Conservation (phyloP, 805 yeast species). For the Saccharomycopsis guyanensis region DNA sequence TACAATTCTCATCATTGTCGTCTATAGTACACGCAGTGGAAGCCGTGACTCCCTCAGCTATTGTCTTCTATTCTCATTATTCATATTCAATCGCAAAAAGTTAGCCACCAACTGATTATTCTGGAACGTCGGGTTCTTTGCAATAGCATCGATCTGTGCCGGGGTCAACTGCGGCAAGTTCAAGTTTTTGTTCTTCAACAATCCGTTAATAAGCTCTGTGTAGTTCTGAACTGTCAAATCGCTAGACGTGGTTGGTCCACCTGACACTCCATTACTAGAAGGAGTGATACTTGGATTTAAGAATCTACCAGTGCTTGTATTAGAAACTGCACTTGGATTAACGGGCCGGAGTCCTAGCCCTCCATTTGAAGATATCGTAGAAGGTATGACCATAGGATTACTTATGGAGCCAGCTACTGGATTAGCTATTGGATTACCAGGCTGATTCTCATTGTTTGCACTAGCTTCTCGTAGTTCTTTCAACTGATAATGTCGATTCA, state of each 20-base stretch:
- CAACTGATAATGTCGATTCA: slow-evolving; percentile 8
- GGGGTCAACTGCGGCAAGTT: slow-evolving; percentile 19
- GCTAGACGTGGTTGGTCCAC: neutral
- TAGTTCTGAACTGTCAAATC: slow-evolving; percentile 17
- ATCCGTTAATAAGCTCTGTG: slow-evolving; percentile 15
- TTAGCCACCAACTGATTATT: slow-evolving; percentile 19
- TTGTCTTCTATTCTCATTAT: neutral
- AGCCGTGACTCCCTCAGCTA: too few species aligned
- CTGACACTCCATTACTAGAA: neutral
- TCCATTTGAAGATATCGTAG: neutral
- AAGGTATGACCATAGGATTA: neutral
- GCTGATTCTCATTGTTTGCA: neutral
- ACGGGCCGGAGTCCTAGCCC: too few species aligned
- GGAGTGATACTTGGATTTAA: neutral
- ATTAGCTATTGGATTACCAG: neutral
- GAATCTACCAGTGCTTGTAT: neutral
- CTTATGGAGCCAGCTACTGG: neutral
- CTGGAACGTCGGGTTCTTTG: slow-evolving; percentile 18
- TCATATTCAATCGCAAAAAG: slow-evolving; percentile 13
- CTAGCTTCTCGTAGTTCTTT: slow-evolving; percentile 6
- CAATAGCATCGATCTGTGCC: slow-evolving; percentile 17
- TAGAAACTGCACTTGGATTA: neutral
- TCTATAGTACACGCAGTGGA: too few species aligned
- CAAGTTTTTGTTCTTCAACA: slow-evolving; percentile 14
- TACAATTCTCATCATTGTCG: too few species aligned